phyloP scores from a whole-genome alignment of 805 yeast genomes.

The Kluyveromyces nonfermentans region DNA sequence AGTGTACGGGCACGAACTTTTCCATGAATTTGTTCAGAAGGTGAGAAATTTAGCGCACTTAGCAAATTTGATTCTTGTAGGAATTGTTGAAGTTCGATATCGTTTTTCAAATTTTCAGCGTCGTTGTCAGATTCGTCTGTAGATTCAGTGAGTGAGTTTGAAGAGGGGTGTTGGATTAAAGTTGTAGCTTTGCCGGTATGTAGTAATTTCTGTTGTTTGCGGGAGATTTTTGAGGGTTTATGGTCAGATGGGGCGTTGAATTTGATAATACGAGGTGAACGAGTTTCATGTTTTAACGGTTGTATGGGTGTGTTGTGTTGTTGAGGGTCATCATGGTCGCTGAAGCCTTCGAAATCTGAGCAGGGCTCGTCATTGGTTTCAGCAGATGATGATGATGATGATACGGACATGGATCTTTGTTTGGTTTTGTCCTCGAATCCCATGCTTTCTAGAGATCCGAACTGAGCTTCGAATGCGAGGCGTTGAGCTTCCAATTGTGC shows the following conservation, averaged over 20 bases:
- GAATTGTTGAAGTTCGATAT: conserved; percentile 61
- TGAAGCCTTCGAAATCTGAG: neutral
- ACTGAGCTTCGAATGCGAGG: conserved; percentile 52
- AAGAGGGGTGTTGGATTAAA: too few species aligned
- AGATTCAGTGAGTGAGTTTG: conserved; percentile 6
- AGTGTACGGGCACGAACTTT: conserved; percentile 58
- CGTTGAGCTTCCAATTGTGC: conserved; percentile 42
- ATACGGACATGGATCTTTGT: neutral
- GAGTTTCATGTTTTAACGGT: neutral
- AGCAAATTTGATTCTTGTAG: conserved; percentile 62
- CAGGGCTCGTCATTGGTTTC: conserved; percentile 2
- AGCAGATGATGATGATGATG: conserved; percentile 3
- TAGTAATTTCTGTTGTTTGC: conserved; percentile 42
- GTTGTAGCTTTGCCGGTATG: conserved; percentile 52
- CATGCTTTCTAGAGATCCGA: conserved; percentile 47
- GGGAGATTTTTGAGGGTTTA: conserved; percentile 23
- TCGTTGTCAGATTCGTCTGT: conserved; percentile 27
- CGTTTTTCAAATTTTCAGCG: conserved; percentile 53
- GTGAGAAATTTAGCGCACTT: conserved; percentile 28
- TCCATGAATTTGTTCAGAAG: conserved; percentile 50
- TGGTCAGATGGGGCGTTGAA: conserved; percentile 19
- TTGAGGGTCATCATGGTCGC: neutral
- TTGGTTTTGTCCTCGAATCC: conserved; percentile 42
- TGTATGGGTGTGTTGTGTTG: neutral
- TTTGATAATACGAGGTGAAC: conserved; percentile 19